phyloP scores from a whole-genome alignment of 2,329 filamentous ascomycete genomes.

The Pseudogymnoascus sp. region DNA sequence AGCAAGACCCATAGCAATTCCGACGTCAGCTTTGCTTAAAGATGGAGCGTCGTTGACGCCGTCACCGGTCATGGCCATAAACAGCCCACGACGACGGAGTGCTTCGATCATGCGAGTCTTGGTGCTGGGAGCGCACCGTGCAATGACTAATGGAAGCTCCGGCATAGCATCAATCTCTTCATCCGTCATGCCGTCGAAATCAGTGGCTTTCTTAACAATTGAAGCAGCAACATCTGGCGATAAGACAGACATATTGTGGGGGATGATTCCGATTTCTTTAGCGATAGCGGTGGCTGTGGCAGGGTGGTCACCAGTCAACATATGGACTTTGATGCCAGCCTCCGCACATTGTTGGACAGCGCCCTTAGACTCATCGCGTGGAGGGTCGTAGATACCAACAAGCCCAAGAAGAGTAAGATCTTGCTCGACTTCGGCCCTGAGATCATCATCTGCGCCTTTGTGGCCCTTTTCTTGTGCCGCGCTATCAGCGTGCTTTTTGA shows the following conservation, averaged over 20 bases:
- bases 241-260: constrained; percentile 36
- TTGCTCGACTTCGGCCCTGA: constrained; percentile 39
- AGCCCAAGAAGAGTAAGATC: constrained; percentile 48
- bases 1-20: constrained; percentile 54
- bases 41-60: constrained; percentile 50
- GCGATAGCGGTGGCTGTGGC: constrained; percentile 50
- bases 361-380: constrained; percentile 49
- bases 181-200: constrained; percentile 38
- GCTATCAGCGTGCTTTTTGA: constrained; percentile 7
- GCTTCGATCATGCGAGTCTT: constrained; percentile 50
- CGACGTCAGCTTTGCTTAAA: constrained; percentile 46
- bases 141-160: constrained; percentile 45
- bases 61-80: constrained; percentile 49
- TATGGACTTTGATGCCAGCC: constrained; percentile 66
- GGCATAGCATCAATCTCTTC: constrained; percentile 43
- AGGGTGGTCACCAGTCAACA: constrained; percentile 60
- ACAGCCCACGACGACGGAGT: constrained; percentile 41
- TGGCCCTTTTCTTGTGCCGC: constrained; percentile 14
- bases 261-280: constrained; percentile 48
- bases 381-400: constrained; percentile 52
- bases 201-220: constrained; percentile 47
- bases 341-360: constrained; percentile 54
- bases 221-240: constrained; percentile 38
- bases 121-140: constrained; percentile 45
- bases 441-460: constrained; percentile 17